phyloP scores from a whole-genome alignment of 2,329 filamentous ascomycete genomes.

The Fusarium multiceps region DNA sequence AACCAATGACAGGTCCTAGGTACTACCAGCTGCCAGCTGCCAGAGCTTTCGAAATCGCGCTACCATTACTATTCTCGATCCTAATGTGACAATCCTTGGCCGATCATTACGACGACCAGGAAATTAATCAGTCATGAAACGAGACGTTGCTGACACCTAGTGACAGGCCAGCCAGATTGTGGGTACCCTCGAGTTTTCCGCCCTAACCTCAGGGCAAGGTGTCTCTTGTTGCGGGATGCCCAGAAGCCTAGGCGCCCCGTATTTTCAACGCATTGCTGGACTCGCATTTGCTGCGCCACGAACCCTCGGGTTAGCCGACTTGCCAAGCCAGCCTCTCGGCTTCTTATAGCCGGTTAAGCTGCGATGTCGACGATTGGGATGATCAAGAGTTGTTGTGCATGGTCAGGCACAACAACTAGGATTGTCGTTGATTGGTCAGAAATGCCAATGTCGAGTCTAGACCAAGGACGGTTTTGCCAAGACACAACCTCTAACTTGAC shows the following conservation, averaged over 20 bases:
- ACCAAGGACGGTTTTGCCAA: slow-evolving; percentile 30
- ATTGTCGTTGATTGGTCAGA: too few species aligned
- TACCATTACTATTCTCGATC: background rate
- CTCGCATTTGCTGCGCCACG: slow-evolving; percentile 46
- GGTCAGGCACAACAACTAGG: slow-evolving; percentile 28
- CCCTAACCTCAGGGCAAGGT: slow-evolving; percentile 41
- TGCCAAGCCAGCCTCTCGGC: slow-evolving; percentile 49
- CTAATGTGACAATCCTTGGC: background rate
- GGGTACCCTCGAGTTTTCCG: slow-evolving; percentile 37
- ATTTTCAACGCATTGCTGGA: slow-evolving; percentile 45
- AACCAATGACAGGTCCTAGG: background rate
- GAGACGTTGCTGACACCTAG: slow-evolving; percentile 25
- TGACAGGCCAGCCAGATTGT: slow-evolving; percentile 34
- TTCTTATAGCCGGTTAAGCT: slow-evolving; percentile 46
- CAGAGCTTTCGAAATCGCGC: background rate
- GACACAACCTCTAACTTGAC: slow-evolving; percentile 13
- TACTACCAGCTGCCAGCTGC: background rate
- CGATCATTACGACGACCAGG: background rate
- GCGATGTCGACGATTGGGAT: slow-evolving; percentile 38
- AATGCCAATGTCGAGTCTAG: slow-evolving; percentile 26
- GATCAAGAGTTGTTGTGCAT: slow-evolving; percentile 27
- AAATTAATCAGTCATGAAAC: slow-evolving; percentile 19
- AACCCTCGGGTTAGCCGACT: slow-evolving; percentile 45
- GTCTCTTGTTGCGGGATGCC: slow-evolving; percentile 42
- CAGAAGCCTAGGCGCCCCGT: slow-evolving; percentile 42